Conservation (phyloP, 148 eudicot genomes). For the Amaranthus hypochondriacus region DNA sequence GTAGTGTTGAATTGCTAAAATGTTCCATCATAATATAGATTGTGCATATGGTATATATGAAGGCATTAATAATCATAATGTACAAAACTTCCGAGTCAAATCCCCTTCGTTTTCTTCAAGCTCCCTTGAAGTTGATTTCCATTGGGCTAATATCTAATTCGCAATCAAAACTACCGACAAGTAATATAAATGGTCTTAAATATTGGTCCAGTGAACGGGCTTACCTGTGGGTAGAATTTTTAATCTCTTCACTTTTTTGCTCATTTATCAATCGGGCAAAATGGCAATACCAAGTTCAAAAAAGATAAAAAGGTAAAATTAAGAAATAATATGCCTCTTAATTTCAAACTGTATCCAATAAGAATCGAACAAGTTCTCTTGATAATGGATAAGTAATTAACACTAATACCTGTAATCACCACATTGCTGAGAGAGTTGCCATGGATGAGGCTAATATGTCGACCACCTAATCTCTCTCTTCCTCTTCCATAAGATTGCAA, state of each 20-base stretch:
- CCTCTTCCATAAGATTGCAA: conserved; percentile 99
- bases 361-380: background rate
- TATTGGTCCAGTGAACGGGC: too few relatives aligned
- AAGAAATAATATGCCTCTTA: background rate
- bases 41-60: too few relatives aligned
- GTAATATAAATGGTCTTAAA: too few relatives aligned
- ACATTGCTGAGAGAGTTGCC: conserved; percentile 73
- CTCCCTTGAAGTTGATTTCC: too few relatives aligned
- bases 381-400: background rate
- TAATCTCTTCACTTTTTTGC: background rate
- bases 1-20: too few relatives aligned
- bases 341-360: background rate
- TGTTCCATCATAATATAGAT: too few relatives aligned
- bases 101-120: too few relatives aligned
- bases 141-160: too few relatives aligned
- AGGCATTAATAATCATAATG: too few relatives aligned
- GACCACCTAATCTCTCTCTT: conserved; percentile 83
- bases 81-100: too few relatives aligned
- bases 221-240: too few relatives aligned
- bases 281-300: background rate
- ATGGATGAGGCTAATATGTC: conserved; percentile 95
- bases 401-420: conserved; percentile 73
- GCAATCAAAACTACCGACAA: too few relatives aligned
- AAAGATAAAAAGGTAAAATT: background rate
- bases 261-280: background rate